Conservation (phyloP, 2,329 filamentous ascomycete species). For the Fonsecaea erecta region DNA sequence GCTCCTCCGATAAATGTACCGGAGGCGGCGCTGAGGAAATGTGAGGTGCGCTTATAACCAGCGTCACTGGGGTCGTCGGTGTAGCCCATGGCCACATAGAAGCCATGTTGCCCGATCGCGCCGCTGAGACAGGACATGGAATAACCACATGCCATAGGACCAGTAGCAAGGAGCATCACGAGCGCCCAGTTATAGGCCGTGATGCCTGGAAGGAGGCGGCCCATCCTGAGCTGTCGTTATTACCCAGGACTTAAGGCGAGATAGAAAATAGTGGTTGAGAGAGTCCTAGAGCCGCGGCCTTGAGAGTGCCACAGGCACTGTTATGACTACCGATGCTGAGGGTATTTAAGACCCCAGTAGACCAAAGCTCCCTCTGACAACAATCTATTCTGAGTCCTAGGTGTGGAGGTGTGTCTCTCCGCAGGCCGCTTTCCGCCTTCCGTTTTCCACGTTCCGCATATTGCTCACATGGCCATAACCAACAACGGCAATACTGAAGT, state of each 20-base stretch:
- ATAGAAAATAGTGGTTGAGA: not conserved
- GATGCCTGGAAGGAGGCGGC: not conserved
- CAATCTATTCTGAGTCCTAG: not conserved
- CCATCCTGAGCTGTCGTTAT: not conserved
- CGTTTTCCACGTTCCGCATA: not conserved
- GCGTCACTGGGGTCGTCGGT: conserved; percentile 43
- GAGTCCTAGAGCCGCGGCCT: not conserved
- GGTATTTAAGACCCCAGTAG: not conserved
- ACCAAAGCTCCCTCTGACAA: not conserved
- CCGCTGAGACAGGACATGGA: conserved; percentile 1
- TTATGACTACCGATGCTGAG: not conserved
- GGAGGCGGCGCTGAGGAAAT: conserved; percentile 46
- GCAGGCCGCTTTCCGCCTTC: not conserved
- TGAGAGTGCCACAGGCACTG: not conserved
- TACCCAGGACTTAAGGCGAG: too few relatives aligned
- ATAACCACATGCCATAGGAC: conserved; percentile 1
- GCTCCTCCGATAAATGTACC: conserved; percentile 44
- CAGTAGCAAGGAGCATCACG: conserved; percentile 4
- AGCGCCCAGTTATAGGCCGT: not conserved
- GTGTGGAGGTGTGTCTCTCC: not conserved
- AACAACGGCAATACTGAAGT: not conserved
- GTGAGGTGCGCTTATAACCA: conserved; percentile 48
- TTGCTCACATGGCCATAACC: not conserved
- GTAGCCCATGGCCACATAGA: conserved; percentile 50
- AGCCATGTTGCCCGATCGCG: conserved; percentile 49